Base-by-base conservation (phyloP, 805 yeast genomes). In the Pichia manshurica region DNA sequence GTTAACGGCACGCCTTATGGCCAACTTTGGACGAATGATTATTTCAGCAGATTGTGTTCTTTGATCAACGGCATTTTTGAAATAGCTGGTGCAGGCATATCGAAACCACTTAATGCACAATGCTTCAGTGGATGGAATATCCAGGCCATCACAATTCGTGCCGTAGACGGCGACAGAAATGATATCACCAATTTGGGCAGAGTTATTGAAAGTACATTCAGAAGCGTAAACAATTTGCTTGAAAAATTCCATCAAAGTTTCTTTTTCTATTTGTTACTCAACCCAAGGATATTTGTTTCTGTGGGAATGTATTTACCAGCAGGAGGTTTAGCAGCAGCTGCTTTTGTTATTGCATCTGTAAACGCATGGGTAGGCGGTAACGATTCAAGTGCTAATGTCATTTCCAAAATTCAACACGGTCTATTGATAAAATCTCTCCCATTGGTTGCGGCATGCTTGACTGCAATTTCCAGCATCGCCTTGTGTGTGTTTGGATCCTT, bases 181-280 rank as follows among this genome's bases (percentile, higher is more conserved):
- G 98, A 93, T 66, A 81, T 91, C 48, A 91, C 98, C 1, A 88
- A 93, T 22, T 83, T 85, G 63, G 99, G 98, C 4, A 78, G 98
- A 62, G 75, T 91, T 3, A 77, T 88, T 17, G 99, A 93, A 66
- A 87, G 95, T 2, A 71, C 84, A 8, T 82, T 90, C 61, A 77
- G 99, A 51, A 82, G 96, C 0, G 85, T 93, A 33, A 93, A 93
- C 68, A 93, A 93, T 62, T 72, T 93, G 55, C 71, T 91, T 34
- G 99, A 93, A 64, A 95, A 91, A 63, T 91, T 91, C 66, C 99
- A 93, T 66, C 99, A 93, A 66, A 87, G 96, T 1, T 93, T 89
- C 60, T 93, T 93, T 72, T 93, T 90, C 61, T 93, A 91, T 67
- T 73, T 91, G 55, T 63, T 93, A 67, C 65, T 93, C 43, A 78